Conservation (phyloP, 176 grass and related monocot species). For the Phoenix dactylifera region DNA sequence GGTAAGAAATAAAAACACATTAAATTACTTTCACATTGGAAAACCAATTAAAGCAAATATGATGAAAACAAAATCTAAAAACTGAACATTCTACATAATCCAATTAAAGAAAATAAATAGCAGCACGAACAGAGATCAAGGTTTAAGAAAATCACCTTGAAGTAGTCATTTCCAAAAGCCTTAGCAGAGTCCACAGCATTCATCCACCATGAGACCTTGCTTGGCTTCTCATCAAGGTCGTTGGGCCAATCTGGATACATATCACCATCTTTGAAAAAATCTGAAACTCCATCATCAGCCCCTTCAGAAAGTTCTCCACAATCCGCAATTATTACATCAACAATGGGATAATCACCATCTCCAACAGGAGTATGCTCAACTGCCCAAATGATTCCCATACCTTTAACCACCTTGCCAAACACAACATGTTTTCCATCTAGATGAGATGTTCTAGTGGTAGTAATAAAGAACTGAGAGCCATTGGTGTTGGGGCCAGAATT, state of each 20-base stretch:
- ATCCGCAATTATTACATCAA: conserved; percentile 57
- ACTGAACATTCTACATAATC: too few species aligned
- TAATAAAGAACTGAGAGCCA: conserved; percentile 95
- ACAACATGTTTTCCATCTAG: conserved; percentile 86
- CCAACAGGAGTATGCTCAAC: conserved; percentile 62
- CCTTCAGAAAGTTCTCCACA: conserved; percentile 83
- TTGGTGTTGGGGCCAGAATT: conserved; percentile 73
- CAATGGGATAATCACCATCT: conserved; percentile 41
- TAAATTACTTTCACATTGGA: too few species aligned
- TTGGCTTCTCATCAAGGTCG: conserved; percentile 75
- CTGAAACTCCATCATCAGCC: conserved; percentile 53
- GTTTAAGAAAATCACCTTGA: conserved; percentile 45
- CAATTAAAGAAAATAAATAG: conserved; percentile 5
- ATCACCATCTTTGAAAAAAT: conserved; percentile 84
- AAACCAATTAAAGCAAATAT: too few species aligned
- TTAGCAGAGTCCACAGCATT: conserved; percentile 65
- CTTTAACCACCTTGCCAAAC: conserved; percentile 81
- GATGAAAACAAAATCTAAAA: too few species aligned
- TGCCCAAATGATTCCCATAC: conserved; percentile 73
- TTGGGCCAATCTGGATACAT: conserved; percentile 85
- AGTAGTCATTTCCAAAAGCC: conserved; percentile 74
- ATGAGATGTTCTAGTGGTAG: conserved; percentile 75
- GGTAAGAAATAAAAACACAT: too few species aligned
- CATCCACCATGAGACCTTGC: conserved; percentile 88
- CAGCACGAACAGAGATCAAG: not conserved